A percentile compares a stretch with the other conserved stretches of the same genome.
phyloP scores from a whole-genome alignment of 73 alveolate species.

The Paramecium pentaurelia region DNA sequence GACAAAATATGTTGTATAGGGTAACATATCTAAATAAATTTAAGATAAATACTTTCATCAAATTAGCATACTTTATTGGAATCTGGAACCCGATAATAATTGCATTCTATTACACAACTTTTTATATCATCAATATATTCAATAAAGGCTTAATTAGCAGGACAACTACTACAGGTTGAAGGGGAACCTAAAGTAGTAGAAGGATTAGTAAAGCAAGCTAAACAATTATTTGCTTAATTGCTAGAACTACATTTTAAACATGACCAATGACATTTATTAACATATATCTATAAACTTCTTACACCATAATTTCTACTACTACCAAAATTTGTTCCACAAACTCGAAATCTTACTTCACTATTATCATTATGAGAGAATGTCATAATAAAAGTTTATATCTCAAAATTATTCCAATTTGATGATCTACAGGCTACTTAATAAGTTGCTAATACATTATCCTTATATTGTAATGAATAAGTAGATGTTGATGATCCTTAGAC shows the following conservation, averaged over 20 bases:
- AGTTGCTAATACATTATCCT: background rate
- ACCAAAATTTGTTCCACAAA: background rate
- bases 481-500: background rate
- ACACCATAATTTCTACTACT: background rate
- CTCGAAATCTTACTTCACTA: background rate
- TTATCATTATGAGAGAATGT: background rate
- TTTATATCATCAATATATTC: background rate
- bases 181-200: background rate
- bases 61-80: background rate
- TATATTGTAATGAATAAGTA: background rate
- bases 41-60: background rate
- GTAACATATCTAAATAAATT: background rate
- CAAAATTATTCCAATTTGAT: background rate
- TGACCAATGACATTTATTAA: background rate
- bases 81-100: background rate
- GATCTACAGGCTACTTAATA: background rate
- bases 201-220: background rate
- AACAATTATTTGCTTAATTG: background rate
- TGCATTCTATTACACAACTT: background rate
- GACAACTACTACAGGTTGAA: background rate
- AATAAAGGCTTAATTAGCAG: background rate
- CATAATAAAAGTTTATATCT: background rate
- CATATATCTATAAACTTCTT: background rate
- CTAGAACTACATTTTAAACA: background rate
- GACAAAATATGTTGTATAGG: background rate